A percentile compares a stretch with the other conserved stretches of the same genome.
phyloP scores from a whole-genome alignment of 805 yeast genomes.

The Candida broadrunensis region DNA sequence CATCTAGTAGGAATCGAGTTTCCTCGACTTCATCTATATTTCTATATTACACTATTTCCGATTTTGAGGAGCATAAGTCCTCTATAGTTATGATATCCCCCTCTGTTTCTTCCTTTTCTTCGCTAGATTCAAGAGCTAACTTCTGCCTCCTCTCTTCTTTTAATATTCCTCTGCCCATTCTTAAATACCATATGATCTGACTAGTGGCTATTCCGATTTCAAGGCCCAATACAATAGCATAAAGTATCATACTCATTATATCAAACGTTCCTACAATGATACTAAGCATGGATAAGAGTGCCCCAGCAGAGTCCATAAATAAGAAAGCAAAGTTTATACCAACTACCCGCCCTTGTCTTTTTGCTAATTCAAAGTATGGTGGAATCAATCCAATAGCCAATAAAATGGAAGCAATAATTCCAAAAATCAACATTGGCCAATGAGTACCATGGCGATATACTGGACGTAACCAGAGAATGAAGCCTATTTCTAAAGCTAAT shows the following conservation, averaged over 20 bases:
- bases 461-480: slow-evolving; percentile 66
- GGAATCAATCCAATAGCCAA: slow-evolving; percentile 80
- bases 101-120: no score
- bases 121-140: no score
- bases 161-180: slow-evolving; percentile 25
- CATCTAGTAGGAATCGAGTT: no score
- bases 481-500: slow-evolving; percentile 65
- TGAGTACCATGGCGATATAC: slow-evolving; percentile 45
- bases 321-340: slow-evolving; percentile 86
- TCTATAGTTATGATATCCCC: no score
- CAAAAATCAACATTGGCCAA: slow-evolving; percentile 83
- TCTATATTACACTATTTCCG: no score
- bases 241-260: slow-evolving; percentile 74
- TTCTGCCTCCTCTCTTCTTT: slow-evolving; percentile 29
- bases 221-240: slow-evolving; percentile 66
- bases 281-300: slow-evolving; percentile 66
- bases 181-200: slow-evolving; percentile 66
- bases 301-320: slow-evolving; percentile 75
- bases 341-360: slow-evolving; percentile 78
- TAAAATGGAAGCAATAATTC: slow-evolving; percentile 73
- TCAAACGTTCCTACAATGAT: slow-evolving; percentile 60
- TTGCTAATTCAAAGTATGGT: slow-evolving; percentile 81
- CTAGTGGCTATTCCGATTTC: slow-evolving; percentile 76
- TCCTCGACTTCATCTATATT: no score
- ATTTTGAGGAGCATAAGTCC: no score